phyloP scores from a whole-genome alignment of 306 rosid genomes.

The Amphicarpaea edgeworthii region DNA sequence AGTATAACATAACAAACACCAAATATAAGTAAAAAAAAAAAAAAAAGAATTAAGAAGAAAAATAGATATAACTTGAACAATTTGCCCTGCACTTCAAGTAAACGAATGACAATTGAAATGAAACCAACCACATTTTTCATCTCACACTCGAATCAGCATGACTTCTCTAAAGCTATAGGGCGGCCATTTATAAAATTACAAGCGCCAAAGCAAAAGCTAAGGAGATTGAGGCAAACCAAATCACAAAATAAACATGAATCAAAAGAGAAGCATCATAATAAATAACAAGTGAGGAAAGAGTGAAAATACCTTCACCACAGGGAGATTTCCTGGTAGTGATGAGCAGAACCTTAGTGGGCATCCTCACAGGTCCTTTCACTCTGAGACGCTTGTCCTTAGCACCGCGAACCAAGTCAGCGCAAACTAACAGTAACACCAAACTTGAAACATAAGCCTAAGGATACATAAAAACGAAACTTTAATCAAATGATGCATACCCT shows the following conservation, averaged over 20 bases:
- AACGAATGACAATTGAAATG: too few relatives aligned
- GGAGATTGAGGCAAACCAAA: background rate
- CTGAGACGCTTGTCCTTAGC: constrained; percentile 87
- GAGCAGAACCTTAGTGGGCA: constrained; percentile 83
- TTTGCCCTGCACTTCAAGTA: too few relatives aligned
- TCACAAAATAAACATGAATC: background rate
- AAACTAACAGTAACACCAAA: constrained; percentile 49
- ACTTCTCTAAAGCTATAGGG: too few relatives aligned
- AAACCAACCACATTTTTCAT: too few relatives aligned
- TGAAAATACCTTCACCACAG: constrained; percentile 81
- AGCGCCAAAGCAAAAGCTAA: too few relatives aligned
- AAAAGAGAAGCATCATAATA: background rate
- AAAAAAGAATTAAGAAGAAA: too few relatives aligned
- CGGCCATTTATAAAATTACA: too few relatives aligned
- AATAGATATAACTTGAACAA: too few relatives aligned
- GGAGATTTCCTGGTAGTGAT: constrained; percentile 92
- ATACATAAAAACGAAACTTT: background rate
- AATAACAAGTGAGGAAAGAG: background rate
- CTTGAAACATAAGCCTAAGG: background rate
- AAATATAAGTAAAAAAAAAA: too few relatives aligned
- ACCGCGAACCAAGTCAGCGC: constrained; percentile 84
- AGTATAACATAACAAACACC: too few relatives aligned
- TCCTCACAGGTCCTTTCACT: constrained; percentile 90
- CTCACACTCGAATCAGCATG: too few relatives aligned
- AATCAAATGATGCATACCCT: constrained; percentile 50